Conservation (phyloP, 805 yeast genomes). For the Yarrowia osloensis region DNA sequence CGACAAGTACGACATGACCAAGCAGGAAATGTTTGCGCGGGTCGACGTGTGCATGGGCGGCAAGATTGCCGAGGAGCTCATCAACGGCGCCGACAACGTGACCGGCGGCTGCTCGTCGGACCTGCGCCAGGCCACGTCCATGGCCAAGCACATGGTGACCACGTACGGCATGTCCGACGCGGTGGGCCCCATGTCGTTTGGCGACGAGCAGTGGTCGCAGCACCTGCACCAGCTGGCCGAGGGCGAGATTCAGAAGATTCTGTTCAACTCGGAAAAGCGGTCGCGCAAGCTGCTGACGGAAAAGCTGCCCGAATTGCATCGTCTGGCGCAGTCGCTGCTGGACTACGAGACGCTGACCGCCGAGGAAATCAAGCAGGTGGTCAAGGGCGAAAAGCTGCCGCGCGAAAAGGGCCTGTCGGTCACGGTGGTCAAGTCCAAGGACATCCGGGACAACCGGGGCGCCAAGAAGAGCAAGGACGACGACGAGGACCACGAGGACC, state of each 20-base stretch:
- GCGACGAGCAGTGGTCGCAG: slow-evolving; percentile 91
- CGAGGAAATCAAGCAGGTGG: slow-evolving; percentile 85
- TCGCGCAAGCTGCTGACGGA: slow-evolving; percentile 67
- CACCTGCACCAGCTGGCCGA: slow-evolving; percentile 87
- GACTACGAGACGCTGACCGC: slow-evolving; percentile 94
- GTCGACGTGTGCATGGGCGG: slow-evolving; percentile 99
- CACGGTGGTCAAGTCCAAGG: slow-evolving; percentile 61
- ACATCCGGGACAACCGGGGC: slow-evolving; percentile 40
- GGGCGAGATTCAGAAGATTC: slow-evolving; percentile 77
- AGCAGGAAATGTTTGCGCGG: slow-evolving; percentile 83
- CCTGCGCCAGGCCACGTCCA: slow-evolving; percentile 81
- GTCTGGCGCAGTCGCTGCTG: slow-evolving; percentile 88
- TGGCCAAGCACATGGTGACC: slow-evolving; percentile 96
- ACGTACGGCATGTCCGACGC: slow-evolving; percentile 93
- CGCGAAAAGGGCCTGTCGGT: slow-evolving; percentile 72
- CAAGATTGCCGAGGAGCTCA: slow-evolving; percentile 90
- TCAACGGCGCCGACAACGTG: slow-evolving; percentile 87
- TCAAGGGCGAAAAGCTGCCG: slow-evolving; percentile 72
- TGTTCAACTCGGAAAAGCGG: slow-evolving; percentile 76
- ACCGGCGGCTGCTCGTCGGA: slow-evolving; percentile 96
- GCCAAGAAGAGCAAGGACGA: slow-evolving; percentile 8
- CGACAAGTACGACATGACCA: slow-evolving; percentile 95
- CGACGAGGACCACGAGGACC: slow-evolving; percentile 23
- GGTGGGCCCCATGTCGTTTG: slow-evolving; percentile 87
- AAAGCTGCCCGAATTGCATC: slow-evolving; percentile 67